Base-by-base conservation (phyloP, 2,329 filamentous ascomycete genomes). In the Aspergillus jensenii region DNA sequence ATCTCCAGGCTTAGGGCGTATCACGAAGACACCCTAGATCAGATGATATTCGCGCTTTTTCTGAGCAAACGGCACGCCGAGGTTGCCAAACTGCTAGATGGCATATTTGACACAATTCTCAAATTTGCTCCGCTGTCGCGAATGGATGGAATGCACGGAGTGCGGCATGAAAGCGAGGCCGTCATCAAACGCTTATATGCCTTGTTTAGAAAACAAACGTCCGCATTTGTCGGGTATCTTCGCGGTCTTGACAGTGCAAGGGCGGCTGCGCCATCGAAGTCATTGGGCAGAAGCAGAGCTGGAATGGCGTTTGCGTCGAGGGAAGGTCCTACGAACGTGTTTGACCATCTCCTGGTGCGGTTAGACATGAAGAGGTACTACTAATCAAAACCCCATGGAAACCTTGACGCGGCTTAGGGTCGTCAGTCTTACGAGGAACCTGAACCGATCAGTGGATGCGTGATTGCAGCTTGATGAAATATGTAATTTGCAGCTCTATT, bases 301-400 rank as follows among this genome's bases (percentile, higher is more conserved):
- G 65, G 64, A 25, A 56, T 61, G 41, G 57, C 67, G 1, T 69
- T 71, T 33, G 57, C 63, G 62, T 75, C 67, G 4, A 68, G 68
- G 47, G 68, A 68, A 40, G 73, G 75, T 43, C 77, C 80, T 35
- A 79, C 80, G 56, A 88, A 86, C 71, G 83, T 86, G 50, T 83
- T 93, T 68, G 84, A 86, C 47, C 84, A 89, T 67, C 77, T 95
- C 60, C 75, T 91, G 52, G 73, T 88, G 59, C 85, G 84, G 68
- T 76, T 93, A 62, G 90, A 93, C 70, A 87, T 91, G 82, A 87
- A 82, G 60, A 80, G 81, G 35, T 90, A 89, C 67, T 91, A 90
- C 68, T 77, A 63, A 68, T 14, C 44, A 11, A 43, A 31, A 31
- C 9, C 8, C 7, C 17, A 3, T 8, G 6, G n/a, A 8, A 19